Conservation (phyloP, 2,329 filamentous ascomycete genomes). For the Xylariaceae sp. region DNA sequence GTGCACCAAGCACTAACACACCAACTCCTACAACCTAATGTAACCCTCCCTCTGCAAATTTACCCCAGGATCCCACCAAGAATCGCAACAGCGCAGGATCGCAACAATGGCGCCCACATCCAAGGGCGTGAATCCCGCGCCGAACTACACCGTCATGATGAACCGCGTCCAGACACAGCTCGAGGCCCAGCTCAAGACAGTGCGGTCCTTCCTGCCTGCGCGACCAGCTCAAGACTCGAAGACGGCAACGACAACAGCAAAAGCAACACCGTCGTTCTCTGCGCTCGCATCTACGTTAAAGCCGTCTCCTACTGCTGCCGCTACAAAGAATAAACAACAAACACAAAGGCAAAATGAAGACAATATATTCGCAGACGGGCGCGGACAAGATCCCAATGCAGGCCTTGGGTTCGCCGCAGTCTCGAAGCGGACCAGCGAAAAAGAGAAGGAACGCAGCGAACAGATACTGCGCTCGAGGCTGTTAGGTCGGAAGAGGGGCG, state of each 20-base stretch:
- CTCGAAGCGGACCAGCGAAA: slow-evolving; percentile 3
- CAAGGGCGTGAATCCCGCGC: slow-evolving; percentile 30
- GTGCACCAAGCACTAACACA: background rate
- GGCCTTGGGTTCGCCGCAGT: slow-evolving; percentile 21
- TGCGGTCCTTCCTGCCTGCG: slow-evolving; percentile 17
- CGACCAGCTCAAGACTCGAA: background rate
- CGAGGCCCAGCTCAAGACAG: slow-evolving; percentile 21
- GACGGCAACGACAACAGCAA: background rate
- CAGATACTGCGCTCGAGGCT: slow-evolving; percentile 25
- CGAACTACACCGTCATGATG: slow-evolving; percentile 29
- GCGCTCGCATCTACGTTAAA: slow-evolving; percentile 15
- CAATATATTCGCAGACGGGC: slow-evolving; percentile 22
- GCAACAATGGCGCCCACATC: slow-evolving; percentile 25
- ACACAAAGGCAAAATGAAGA: slow-evolving; percentile 6
- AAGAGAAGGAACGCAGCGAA: slow-evolving; percentile 11
- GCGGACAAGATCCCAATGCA: slow-evolving; percentile 26
- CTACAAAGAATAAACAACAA: background rate
- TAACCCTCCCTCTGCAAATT: too few species aligned
- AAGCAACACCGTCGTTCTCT: slow-evolving; percentile 16
- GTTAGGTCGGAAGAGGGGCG: slow-evolving; percentile 22
- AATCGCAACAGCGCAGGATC: background rate
- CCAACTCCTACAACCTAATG: background rate
- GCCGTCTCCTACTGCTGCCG: background rate
- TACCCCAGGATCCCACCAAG: background rate
- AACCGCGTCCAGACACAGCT: slow-evolving; percentile 30